A percentile compares a stretch with the other conserved stretches of the same genome.
Evolutionary conservation across 176 grass and related monocot species (phyloP).

Genomic region (Zoysia japonica): DNA sequence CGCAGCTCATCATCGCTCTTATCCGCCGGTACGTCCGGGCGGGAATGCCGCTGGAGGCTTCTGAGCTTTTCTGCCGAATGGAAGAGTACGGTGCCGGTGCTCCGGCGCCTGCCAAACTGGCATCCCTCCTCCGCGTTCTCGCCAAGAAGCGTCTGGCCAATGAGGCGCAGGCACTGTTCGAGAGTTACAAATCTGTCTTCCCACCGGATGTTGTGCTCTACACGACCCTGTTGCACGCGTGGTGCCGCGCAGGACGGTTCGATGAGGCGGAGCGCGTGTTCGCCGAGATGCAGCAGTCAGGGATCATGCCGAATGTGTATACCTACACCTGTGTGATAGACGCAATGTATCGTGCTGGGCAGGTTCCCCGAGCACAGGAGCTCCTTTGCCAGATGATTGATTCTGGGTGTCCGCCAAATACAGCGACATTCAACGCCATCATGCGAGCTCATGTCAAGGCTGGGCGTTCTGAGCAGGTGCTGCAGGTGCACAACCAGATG

Average conservation of each 20-base stretch:
- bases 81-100: constrained; percentile 59
- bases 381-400: constrained; percentile 85
- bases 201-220: constrained; percentile 75
- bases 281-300: constrained; percentile 61
- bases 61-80: constrained; percentile 68
- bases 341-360: constrained; percentile 79
- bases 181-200: constrained; percentile 64
- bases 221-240: constrained; percentile 70
- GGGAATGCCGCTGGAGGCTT: constrained; percentile 51
- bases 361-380: constrained; percentile 85
- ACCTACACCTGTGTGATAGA: constrained; percentile 88
- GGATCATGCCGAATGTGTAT: constrained; percentile 83
- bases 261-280: constrained; percentile 75
- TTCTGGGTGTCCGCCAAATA: constrained; percentile 62
- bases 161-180: constrained; percentile 76
- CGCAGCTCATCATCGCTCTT: constrained; percentile 54
- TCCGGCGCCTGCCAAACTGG: constrained; percentile 52
- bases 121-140: constrained; percentile 57
- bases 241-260: constrained; percentile 69
- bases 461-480: constrained; percentile 65
- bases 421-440: constrained; percentile 81
- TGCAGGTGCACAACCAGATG: constrained; percentile 96
- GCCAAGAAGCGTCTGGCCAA: constrained; percentile 77
- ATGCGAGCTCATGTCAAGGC: constrained; percentile 78
- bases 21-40: constrained; percentile 77